Evolutionary conservation across 1,284 basidiomycete genomes (phyloP), one percentile per base, ranked within the genome.

Genomic region (Coriolopsis trogii): DNA sequence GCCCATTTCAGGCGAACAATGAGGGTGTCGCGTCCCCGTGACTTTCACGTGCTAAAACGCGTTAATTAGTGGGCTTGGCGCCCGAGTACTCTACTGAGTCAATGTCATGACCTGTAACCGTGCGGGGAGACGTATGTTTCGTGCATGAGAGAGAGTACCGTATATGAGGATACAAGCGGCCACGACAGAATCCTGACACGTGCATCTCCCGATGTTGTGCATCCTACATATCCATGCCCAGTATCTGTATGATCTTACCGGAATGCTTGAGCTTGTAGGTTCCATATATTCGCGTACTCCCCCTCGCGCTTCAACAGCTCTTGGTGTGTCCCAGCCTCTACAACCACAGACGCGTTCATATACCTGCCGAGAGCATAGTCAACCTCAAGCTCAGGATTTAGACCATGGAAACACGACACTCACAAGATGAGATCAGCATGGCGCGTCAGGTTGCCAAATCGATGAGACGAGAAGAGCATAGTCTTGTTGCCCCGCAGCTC

Each of bases 391-490:
- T 6, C 37, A 4, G 37, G 20, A 12, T 21, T 25, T n/a, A 15
- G 4, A 20, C 7, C 54, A 20, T 6, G 13, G 26, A 24, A n/a
- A 30, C 9, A n/a, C 20, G 20, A 20, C 10, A 46, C 65, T 57
- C 54, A 86, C 84, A 87, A 61, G 26, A 87, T 83, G n/a, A 79
- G 48, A 62, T 87, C 85, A 0, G 85, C 84, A 52, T 82, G 71
- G 46, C 79, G 77, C 1, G 84, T 86, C 36, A 87, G 69, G 63
- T 84, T 82, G 3, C 84, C 85, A 56, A 88, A 87, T 4, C 85
- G 76, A 67, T 88, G 85, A 0, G 86, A 85, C 2, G 85, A 82
- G 56, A 86, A 87, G 2, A 87, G 68, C 78, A 87, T 80, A 3
- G 84, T 86, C 64, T 84, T 82, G n/a, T 77, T 82, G 3, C 76